These are phyloP conservation scores for Mucor mucedo DNA, from an alignment of 371 early-diverging fungal genomes.

Conservation along the genomic window DNA sequence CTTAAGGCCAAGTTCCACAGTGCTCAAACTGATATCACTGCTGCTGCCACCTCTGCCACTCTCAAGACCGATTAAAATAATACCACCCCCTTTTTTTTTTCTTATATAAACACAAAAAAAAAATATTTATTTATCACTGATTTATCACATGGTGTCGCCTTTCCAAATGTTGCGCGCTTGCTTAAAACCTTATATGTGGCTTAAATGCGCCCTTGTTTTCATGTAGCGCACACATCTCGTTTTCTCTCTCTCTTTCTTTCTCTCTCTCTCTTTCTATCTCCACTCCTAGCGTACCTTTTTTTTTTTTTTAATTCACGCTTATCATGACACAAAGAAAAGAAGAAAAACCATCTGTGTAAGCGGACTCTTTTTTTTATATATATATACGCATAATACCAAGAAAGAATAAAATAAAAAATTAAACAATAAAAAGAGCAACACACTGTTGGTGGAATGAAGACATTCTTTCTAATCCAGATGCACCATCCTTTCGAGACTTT, in stretches of 20 bases:
- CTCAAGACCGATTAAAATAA: slow-evolving; percentile 19
- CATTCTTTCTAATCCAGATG: slow-evolving; percentile 14
- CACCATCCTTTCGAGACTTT: slow-evolving; percentile 50
- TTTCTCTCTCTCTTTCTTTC: no score
- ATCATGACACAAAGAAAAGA: slow-evolving; percentile 20
- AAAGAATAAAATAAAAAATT: background rate
- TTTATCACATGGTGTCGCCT: background rate
- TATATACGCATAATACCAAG: background rate
- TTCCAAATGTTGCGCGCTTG: no score
- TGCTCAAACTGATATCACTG: slow-evolving; percentile 8
- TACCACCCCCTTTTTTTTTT: background rate
- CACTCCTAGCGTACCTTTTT: background rate
- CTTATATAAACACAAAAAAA: background rate
- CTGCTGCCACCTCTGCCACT: slow-evolving; percentile 17
- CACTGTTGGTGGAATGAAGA: slow-evolving; percentile 29
- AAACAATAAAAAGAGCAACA: no score
- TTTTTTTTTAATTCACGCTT: slow-evolving; percentile 6
- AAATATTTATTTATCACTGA: background rate
- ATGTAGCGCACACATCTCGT: no score
- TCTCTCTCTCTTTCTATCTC: background rate
- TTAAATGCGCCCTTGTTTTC: background rate
- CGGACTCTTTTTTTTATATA: background rate
- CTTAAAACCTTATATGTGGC: no score
- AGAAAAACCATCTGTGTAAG: background rate
- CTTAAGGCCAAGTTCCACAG: slow-evolving; percentile 20